Conservation (phyloP, 768 basidiomycete genomes). For the button mushroom (Agaricus bisporus) region DNA sequence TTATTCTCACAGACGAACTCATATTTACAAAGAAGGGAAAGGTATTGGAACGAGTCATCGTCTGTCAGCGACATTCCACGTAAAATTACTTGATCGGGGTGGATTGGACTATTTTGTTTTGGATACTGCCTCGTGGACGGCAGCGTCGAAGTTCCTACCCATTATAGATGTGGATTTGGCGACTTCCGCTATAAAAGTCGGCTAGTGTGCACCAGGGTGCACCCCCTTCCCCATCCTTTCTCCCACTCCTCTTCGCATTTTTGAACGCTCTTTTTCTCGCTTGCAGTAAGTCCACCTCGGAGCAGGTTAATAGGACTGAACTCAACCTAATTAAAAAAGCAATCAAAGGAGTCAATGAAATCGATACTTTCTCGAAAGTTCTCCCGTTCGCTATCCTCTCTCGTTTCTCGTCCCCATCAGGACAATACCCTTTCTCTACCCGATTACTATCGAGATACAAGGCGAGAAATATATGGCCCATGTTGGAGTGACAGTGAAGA, state of each 20-base stretch:
- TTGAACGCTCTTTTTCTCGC: background rate
- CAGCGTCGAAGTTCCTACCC: slow-evolving; percentile 2
- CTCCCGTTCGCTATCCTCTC: slow-evolving; percentile 1
- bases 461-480: slow-evolving; percentile 6
- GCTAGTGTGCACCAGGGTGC: background rate
- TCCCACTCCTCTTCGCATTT: background rate
- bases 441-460: slow-evolving; percentile 7
- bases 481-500: background rate
- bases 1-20: background rate
- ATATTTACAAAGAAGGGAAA: slow-evolving; percentile 1
- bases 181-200: slow-evolving; percentile 3
- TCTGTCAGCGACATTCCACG: slow-evolving; percentile 3
- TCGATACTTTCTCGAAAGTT: background rate
- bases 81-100: slow-evolving; percentile 8
- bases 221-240: background rate
- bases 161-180: slow-evolving; percentile 5
- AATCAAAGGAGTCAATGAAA: background rate
- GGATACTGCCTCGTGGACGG: slow-evolving; percentile 8
- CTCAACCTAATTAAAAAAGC: too few relatives aligned
- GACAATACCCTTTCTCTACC: slow-evolving; percentile 1
- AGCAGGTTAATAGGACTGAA: too few relatives aligned
- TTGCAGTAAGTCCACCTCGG: background rate
- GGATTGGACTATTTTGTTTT: background rate
- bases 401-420: background rate
- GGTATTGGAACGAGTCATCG: slow-evolving; percentile 1